Base-by-base conservation (phyloP, 345 rosid species). In the Eucalyptus camaldulensis region DNA sequence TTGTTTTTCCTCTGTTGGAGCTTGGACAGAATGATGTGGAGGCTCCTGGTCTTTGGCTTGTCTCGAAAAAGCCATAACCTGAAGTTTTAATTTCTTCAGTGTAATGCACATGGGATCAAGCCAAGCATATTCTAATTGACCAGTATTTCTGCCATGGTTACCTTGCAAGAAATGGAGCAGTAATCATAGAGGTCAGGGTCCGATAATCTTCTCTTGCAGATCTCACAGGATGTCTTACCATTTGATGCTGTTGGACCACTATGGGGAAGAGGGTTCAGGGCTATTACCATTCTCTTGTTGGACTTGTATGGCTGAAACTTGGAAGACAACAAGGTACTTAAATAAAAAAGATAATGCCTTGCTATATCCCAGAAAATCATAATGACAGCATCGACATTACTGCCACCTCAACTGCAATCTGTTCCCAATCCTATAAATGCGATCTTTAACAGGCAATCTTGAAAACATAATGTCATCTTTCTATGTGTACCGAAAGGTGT, bases 151-250 rank as follows among this genome's bases (percentile, higher is more conserved):
- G 31, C 25, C 49, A 25, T 22, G 37, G 40, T 37, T 47, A 92
- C 95, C 93, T 92, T 93, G 94, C 95, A 92, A 80, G 93, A 91
- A 86, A 93, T 91, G 62, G 92, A 92, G 88, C 95, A 93, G 83
- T 91, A 91, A 15, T 69, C 87, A 87, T 93, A 89, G 56, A 69
- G 85, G 53, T 91, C 87, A 16, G 93, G 93, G 47, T 92, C 92
- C 8, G 85, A 89, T 43, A 93, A 67, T 86, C 92, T 88, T 88
- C 93, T 91, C 49, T 88, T 91, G 87, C 94, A 92, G 69, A 67
- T 87, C 21, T 90, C 89, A 58, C 93, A 92, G 83, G 83, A 76
- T 10, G 92, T 62, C 86, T 58, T 86, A 72, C 60, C 89, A 89
- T 58, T 11, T 50, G 24, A 87, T 6, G 65, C 49, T 13, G 85